These are phyloP conservation scores for Didymellaceae sp. DNA, from an alignment of 2,329 filamentous ascomycete species.

Conservation along the genomic window DNA sequence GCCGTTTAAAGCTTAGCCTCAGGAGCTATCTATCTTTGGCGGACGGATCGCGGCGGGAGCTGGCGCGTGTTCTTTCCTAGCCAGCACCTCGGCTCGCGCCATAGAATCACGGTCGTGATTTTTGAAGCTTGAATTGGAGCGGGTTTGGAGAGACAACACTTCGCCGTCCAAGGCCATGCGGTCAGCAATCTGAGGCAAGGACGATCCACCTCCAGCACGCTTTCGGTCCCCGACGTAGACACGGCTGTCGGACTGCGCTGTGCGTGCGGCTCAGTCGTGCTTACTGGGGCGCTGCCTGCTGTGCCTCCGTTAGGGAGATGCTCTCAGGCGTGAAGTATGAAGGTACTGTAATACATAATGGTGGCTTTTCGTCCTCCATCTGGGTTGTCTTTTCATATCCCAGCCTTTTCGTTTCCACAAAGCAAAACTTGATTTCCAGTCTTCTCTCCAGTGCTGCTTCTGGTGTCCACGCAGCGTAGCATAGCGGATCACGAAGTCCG, in stretches of 20 bases:
- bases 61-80: not conserved
- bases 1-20: not conserved
- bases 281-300: not conserved
- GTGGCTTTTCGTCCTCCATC: no score
- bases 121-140: not conserved
- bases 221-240: slow-evolving; percentile 1
- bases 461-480: not conserved
- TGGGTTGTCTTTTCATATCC: no score
- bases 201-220: not conserved
- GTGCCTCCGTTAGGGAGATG: not conserved
- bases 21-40: slow-evolving; percentile 3
- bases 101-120: no score
- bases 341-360: no score
- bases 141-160: not conserved
- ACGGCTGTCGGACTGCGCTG: not conserved
- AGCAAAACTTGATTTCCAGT: not conserved
- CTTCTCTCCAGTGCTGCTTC: not conserved
- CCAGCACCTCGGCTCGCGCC: not conserved
- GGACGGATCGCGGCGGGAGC: not conserved
- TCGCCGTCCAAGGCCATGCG: not conserved
- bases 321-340: no score
- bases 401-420: no score
- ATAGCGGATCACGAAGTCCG: no score
- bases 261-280: not conserved
- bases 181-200: not conserved